phyloP scores from a whole-genome alignment of 2,329 filamentous ascomycete species.

The Colletotrichum destructivum region DNA sequence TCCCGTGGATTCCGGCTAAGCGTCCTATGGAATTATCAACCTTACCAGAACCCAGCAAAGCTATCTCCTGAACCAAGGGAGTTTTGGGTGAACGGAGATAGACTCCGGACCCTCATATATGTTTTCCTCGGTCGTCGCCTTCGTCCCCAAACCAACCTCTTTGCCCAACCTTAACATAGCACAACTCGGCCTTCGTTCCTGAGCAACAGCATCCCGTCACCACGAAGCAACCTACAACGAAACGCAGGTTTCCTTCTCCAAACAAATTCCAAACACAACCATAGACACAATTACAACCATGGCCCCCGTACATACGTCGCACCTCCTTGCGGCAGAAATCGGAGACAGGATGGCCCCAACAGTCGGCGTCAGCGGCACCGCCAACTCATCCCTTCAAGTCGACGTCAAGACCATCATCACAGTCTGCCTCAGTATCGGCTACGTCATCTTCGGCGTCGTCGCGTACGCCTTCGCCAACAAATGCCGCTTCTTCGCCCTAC shows the following conservation, averaged over 20 bases:
- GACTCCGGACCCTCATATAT: no score
- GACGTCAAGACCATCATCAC: background rate
- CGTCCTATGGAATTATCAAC: no score
- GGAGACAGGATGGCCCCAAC: no score
- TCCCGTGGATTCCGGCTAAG: no score
- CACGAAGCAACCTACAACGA: no score
- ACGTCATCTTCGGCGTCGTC: constrained; percentile 12
- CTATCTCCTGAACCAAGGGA: background rate
- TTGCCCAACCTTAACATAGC: no score
- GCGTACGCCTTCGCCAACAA: background rate
- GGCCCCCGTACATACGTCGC: background rate
- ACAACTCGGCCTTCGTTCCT: no score
- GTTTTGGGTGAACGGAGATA: background rate
- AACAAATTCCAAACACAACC: no score
- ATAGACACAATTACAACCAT: background rate
- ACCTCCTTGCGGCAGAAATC: background rate
- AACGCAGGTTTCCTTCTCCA: no score
- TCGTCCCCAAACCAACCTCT: background rate
- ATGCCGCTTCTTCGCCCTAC: background rate
- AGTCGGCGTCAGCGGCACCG: background rate
- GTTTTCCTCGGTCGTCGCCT: no score
- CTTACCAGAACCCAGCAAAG: background rate
- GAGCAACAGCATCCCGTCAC: no score
- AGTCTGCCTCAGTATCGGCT: background rate
- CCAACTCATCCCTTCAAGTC: background rate